These are phyloP conservation scores for Spergularia marina DNA, from an alignment of 148 eudicot genomes.

Conservation along the genomic window DNA sequence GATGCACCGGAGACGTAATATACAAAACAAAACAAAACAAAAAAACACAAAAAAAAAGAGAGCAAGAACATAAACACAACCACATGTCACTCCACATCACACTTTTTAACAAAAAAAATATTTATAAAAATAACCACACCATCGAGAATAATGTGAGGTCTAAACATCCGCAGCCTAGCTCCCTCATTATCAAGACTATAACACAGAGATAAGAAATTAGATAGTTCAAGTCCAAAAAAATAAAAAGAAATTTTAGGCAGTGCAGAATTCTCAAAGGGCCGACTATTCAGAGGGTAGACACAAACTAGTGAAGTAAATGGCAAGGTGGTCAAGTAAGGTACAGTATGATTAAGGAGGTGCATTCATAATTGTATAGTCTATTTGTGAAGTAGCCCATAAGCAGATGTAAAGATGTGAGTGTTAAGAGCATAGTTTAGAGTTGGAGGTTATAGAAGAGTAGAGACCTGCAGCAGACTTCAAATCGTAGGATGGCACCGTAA, in stretches of 20 bases:
- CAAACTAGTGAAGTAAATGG: no score
- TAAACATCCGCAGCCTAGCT: not conserved
- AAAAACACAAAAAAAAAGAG: not conserved
- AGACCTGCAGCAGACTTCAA: conserved; percentile 98
- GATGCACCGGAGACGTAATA: conserved; percentile 4
- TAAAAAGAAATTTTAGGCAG: no score
- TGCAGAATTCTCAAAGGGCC: no score
- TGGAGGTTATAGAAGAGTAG: conserved; percentile 26
- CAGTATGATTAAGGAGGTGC: no score
- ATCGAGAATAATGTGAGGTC: not conserved
- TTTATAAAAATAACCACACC: no score
- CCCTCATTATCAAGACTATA: not conserved
- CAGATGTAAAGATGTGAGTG: not conserved
- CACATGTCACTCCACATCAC: no score
- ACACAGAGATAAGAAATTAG: not conserved
- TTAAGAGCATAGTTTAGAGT: not conserved
- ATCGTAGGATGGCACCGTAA: conserved; percentile 95
- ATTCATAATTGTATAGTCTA: no score
- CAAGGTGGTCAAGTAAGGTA: no score
- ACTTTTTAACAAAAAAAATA: no score
- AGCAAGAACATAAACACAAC: not conserved
- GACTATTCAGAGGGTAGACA: no score
- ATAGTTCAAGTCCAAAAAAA: no score
- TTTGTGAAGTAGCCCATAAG: no score
- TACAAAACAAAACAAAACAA: not conserved